Evolutionary conservation across 768 basidiomycete species (phyloP).

Genomic region (Sarcomyxa edulis): DNA sequence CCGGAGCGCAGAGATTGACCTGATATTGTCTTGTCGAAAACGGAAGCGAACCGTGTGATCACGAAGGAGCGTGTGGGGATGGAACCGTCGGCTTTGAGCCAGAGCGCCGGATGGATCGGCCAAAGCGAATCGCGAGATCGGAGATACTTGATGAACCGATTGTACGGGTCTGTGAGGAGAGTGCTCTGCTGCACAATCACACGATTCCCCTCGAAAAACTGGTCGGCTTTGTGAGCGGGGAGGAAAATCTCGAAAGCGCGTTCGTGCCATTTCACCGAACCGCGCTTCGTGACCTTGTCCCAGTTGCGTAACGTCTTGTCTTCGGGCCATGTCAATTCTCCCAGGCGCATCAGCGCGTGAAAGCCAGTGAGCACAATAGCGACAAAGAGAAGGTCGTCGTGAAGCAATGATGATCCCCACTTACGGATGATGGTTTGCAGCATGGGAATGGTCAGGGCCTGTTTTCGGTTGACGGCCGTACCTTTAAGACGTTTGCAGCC

Average conservation of each 20-base stretch:
- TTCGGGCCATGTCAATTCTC: not conserved
- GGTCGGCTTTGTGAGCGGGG: constrained; percentile 31
- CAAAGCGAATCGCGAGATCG: constrained; percentile 15
- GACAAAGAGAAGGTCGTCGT: too few species aligned
- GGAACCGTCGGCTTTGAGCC: constrained; percentile 21
- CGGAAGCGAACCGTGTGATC: constrained; percentile 14
- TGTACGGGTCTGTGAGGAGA: constrained; percentile 10
- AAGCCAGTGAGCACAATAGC: too few species aligned
- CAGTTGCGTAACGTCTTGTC: not conserved
- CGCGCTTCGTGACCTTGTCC: not conserved
- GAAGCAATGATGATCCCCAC: too few species aligned
- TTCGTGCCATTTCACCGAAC: not conserved
- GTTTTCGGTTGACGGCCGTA: constrained; percentile 13
- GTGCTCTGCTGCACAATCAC: constrained; percentile 9
- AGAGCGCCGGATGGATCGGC: constrained; percentile 24
- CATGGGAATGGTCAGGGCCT: constrained; percentile 14
- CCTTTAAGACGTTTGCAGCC: constrained; percentile 16
- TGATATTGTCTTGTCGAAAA: constrained; percentile 14
- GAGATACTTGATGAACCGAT: constrained; percentile 18
- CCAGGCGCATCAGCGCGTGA: too few species aligned
- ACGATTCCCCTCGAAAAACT: constrained; percentile 19
- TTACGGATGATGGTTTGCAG: too few species aligned
- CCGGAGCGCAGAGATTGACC: constrained; percentile 36
- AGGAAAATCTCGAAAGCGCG: not conserved
- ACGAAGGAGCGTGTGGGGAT: constrained; percentile 31